Percentiles rank a stretch among this genome's conserved stretches.
phyloP scores from a whole-genome alignment of 805 yeast genomes.

The Teunomyces kruisii region DNA sequence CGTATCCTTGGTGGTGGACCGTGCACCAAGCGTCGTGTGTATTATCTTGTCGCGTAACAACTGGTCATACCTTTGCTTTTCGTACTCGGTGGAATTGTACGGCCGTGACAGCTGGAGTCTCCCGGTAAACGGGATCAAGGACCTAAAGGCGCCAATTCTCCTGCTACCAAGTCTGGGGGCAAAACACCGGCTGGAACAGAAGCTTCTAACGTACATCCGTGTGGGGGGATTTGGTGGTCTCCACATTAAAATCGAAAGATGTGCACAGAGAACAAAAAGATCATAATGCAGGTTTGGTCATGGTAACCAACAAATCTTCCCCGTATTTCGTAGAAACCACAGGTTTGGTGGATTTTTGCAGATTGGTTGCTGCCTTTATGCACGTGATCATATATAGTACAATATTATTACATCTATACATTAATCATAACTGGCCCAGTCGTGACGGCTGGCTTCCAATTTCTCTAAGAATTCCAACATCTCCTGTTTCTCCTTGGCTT shows the following conservation, averaged over 20 bases:
- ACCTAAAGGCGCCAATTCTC: not conserved
- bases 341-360: too few species aligned
- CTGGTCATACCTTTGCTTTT: conserved; percentile 15
- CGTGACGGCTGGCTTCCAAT: conserved; percentile 25
- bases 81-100: conserved; percentile 7
- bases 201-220: too few species aligned
- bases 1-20: too few species aligned
- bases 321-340: too few species aligned
- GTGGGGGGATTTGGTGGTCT: too few species aligned
- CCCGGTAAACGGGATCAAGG: not conserved
- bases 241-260: too few species aligned
- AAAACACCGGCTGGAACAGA: too few species aligned
- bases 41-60: conserved; percentile 2
- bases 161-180: not conserved
- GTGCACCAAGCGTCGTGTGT: not conserved
- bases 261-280: too few species aligned
- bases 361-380: too few species aligned
- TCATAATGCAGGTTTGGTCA: too few species aligned
- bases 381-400: too few species aligned
- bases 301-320: too few species aligned
- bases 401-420: not conserved
- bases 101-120: not conserved
- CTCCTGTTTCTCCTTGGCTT: conserved; percentile 16
- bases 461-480: conserved; percentile 27
- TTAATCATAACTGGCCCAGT: conserved; percentile 34